phyloP scores from a whole-genome alignment of 2,329 filamentous ascomycete genomes.

The Nemania sp. region DNA sequence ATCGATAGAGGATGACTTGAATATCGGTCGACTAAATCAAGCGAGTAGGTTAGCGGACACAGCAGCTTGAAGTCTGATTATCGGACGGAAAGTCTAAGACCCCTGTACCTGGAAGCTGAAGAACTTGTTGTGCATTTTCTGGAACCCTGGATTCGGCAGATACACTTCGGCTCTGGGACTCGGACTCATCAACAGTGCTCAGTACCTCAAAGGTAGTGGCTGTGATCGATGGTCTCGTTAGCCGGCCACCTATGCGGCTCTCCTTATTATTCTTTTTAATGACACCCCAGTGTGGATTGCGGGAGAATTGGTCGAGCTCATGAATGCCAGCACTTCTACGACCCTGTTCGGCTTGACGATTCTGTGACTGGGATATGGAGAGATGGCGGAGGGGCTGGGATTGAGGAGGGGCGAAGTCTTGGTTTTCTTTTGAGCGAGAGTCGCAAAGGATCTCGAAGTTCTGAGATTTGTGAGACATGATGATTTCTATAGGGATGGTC shows the following conservation, averaged over 20 bases:
- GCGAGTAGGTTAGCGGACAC: conserved; percentile 28
- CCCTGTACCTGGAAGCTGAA: conserved; percentile 47
- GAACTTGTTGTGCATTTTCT: conserved; percentile 37
- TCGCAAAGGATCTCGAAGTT: conserved; percentile 48
- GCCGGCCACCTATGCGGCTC: conserved; percentile 39
- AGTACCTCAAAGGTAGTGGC: conserved; percentile 49
- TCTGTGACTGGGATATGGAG: conserved; percentile 49
- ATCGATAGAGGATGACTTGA: conserved; percentile 47
- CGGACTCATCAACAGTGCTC: conserved; percentile 49
- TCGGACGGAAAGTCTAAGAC: conserved; percentile 5
- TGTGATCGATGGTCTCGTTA: conserved; percentile 44
- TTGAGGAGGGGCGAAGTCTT: conserved; percentile 35
- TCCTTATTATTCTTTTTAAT: conserved; percentile 38
- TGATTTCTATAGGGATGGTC: conserved; percentile 38
- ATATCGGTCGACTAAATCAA: conserved; percentile 43
- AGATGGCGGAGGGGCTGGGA: conserved; percentile 48
- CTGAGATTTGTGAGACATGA: conserved; percentile 44
- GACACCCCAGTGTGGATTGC: conserved; percentile 31
- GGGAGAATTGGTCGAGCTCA: conserved; percentile 36
- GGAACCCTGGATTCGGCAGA: conserved; percentile 35
- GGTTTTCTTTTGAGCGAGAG: conserved; percentile 42
- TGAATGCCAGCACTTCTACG: conserved; percentile 41
- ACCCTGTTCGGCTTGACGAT: conserved; percentile 51
- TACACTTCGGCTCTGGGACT: conserved; percentile 38
- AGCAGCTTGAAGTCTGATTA: background rate